phyloP scores from a whole-genome alignment of 2,329 filamentous ascomycete genomes.

The Botryosphaeria dothidea region DNA sequence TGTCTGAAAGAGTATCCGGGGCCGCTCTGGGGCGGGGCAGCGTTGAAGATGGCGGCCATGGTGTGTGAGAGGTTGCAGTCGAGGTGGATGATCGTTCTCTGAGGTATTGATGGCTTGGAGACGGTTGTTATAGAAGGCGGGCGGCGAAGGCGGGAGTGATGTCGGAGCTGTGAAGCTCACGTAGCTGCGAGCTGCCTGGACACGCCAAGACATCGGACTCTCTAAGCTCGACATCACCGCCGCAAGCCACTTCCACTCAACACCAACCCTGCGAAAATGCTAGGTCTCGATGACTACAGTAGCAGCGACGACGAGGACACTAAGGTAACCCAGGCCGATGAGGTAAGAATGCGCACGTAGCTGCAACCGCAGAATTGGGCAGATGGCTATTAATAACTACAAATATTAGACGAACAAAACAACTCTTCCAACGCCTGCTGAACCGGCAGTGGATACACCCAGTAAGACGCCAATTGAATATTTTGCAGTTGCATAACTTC shows the following conservation, averaged over 20 bases:
- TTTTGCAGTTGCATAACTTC: neutral
- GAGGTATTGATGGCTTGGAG: neutral
- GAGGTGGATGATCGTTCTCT: neutral
- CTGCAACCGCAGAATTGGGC: conserved; percentile 28
- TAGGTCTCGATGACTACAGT: conserved; percentile 46
- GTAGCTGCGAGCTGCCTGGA: conserved; percentile 20
- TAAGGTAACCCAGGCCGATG: conserved; percentile 27
- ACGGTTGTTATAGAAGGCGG: neutral
- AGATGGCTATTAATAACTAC: conserved; percentile 50
- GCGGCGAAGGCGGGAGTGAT: conserved; percentile 8
- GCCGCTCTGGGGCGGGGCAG: conserved; percentile 51
- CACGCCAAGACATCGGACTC: conserved; percentile 16
- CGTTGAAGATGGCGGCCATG: conserved; percentile 58
- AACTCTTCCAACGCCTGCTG: neutral
- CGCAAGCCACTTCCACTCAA: neutral
- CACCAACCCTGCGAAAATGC: conserved; percentile 28
- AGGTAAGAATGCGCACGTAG: conserved; percentile 39
- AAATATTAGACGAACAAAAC: conserved; percentile 22
- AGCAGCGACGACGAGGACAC: conserved; percentile 49
- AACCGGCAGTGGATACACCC: conserved; percentile 7
- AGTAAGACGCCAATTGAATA: conserved; percentile 20
- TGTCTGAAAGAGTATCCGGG: conserved; percentile 63
- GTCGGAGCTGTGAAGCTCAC: conserved; percentile 20
- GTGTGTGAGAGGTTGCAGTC: neutral
- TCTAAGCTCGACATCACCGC: conserved; percentile 17